Base-by-base conservation (phyloP, 2,329 filamentous ascomycete species). In the Aspergillus tamarii region DNA sequence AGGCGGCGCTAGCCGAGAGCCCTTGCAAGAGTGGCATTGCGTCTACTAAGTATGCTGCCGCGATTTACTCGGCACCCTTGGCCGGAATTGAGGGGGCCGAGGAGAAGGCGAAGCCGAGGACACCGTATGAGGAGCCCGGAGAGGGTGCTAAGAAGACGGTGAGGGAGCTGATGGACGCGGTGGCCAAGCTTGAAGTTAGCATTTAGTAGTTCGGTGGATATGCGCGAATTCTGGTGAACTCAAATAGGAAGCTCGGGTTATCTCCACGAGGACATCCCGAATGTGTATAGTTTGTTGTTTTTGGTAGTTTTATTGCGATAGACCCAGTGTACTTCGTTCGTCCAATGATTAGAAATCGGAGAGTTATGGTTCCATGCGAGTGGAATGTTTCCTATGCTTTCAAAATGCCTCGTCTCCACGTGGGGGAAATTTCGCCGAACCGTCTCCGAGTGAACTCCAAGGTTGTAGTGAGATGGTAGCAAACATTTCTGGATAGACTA, bases 1-100 rank as follows among this genome's bases (percentile, higher is more conserved):
- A 84, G 72, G 86, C 88, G 0, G 87, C 89, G 9, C 76, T 91
- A 58, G 89, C 89, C 0, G 89, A 92, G 75, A 85, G 84, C 62
- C 84, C 86, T 0, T 86, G 85, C 70, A 91, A 91, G 77, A 82
- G 83, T 12, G 89, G 89, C 7, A 89, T 91, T 69, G 88, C 88
- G 10, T 82, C 83, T 2, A 87, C 86, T n/a, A 91, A 92, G 77
- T 91, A 89, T 72, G 89, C 88, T 0, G 88, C 87, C 0, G 84
- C 86, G 3, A 76, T 88, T 36, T 87, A 84, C 67, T 86, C 86
- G 39, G 89, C 87, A 1, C 82, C 76, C 62, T 75, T 77, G 58
- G 88, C 89, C 1, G 87, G 87, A 0, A 85, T 91, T 43, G 82
- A 85, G 63, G 84, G 82, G 1, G 87, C 88, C 2, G 84, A 84